Conservation (phyloP, 805 yeast genomes). For the Lipomyces sp. region DNA sequence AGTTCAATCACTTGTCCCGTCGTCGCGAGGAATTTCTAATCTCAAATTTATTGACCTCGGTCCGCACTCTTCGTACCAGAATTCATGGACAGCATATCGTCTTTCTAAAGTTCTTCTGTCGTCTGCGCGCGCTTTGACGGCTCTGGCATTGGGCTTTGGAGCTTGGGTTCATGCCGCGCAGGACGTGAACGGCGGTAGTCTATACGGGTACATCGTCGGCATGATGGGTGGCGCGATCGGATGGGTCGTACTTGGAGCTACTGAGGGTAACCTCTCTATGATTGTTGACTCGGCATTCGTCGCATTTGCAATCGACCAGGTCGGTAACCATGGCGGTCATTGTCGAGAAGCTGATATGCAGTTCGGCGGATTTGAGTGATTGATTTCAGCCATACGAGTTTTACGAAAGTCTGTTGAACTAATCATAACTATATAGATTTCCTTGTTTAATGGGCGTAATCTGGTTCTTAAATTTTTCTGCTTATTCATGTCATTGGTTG, state of each 20-base stretch:
- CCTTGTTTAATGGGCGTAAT: neutral
- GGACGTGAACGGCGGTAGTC: slow-evolving; percentile 44
- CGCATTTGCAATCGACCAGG: slow-evolving; percentile 46
- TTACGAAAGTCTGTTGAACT: neutral
- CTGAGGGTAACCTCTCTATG: slow-evolving; percentile 50
- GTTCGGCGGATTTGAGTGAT: slow-evolving; percentile 31
- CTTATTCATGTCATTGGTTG: neutral
- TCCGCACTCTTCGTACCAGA: slow-evolving; percentile 26
- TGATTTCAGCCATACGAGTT: neutral
- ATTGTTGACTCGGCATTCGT: slow-evolving; percentile 42
- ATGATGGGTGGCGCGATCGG: slow-evolving; percentile 49
- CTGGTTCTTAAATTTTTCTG: neutral
- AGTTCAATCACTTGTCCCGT: slow-evolving; percentile 44
- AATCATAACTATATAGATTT: neutral
- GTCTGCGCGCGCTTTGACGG: slow-evolving; percentile 47
- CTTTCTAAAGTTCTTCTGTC: slow-evolving; percentile 47
- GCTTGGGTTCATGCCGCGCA: slow-evolving; percentile 51
- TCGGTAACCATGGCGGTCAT: slow-evolving; percentile 41
- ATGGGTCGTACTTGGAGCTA: slow-evolving; percentile 51
- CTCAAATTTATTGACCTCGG: slow-evolving; percentile 34
- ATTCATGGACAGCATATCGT: slow-evolving; percentile 46
- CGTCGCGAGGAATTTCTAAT: slow-evolving; percentile 42
- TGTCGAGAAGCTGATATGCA: slow-evolving; percentile 44
- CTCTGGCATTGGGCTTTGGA: slow-evolving; percentile 46
- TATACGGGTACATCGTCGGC: slow-evolving; percentile 50